These are phyloP conservation scores for Pyrus communis DNA, from an alignment of 306 rosid genomes.

Conservation along the genomic window DNA sequence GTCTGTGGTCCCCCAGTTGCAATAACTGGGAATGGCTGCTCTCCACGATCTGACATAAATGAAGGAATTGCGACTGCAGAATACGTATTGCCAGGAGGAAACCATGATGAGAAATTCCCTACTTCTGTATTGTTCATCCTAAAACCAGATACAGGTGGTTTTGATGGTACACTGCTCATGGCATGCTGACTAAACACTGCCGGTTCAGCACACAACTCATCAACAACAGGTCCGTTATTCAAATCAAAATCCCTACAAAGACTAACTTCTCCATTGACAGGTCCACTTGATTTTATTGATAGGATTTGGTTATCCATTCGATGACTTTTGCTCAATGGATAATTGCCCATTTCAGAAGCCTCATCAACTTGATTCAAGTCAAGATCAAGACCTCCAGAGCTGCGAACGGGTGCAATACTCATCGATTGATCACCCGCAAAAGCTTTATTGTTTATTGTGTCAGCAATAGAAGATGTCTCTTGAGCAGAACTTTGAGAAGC, in stretches of 20 bases:
- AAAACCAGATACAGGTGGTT: conserved; percentile 38
- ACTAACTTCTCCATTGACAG: conserved; percentile 27
- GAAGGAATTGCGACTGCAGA: conserved; percentile 56
- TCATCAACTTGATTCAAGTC: conserved; percentile 59
- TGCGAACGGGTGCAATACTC: conserved; percentile 23
- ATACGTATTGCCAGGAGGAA: conserved; percentile 53
- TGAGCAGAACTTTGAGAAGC: conserved; percentile 24
- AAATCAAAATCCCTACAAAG: conserved; percentile 57
- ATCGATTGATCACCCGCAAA: conserved; percentile 2
- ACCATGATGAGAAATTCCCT: conserved; percentile 55
- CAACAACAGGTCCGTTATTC: conserved; percentile 57
- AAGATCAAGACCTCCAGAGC: conserved; percentile 61
- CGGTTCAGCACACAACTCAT: conserved; percentile 40
- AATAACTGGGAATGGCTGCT: conserved; percentile 50
- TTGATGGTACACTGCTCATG: conserved; percentile 38
- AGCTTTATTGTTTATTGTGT: conserved; percentile 12
- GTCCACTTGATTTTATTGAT: conserved; percentile 24
- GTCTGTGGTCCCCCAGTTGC: conserved; percentile 54
- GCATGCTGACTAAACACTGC: conserved; percentile 28
- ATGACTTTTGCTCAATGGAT: conserved; percentile 22
- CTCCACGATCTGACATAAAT: conserved; percentile 51
- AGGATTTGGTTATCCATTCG: conserved; percentile 27
- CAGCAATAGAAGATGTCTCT: conserved; percentile 13
- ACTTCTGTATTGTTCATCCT: conserved; percentile 44
- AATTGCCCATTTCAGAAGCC: conserved; percentile 42